Evolutionary conservation across 2,329 filamentous ascomycete genomes (phyloP), one percentile per base, ranked within the genome.

Genomic region (Magnaporthiopsis incrustans): DNA sequence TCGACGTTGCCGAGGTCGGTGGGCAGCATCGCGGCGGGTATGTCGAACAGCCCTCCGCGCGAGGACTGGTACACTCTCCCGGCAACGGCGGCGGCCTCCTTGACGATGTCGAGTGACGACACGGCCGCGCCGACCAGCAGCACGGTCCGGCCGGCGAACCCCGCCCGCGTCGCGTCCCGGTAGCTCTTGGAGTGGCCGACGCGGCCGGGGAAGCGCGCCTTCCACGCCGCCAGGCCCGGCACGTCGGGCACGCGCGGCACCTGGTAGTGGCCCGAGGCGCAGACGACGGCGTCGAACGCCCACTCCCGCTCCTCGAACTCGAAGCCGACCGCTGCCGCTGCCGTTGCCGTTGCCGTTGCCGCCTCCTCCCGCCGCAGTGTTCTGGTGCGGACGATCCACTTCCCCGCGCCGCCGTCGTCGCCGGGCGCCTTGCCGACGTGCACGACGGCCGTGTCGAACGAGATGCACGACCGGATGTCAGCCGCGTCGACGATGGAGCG

Each of bases 161-260:
- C 25, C 85, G 50, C 77, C 79, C 4, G 72, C 22, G 85, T 79
- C 0, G 90, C 84, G 0, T 76, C 81, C 11, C 90, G 83, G 69
- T 91, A 95, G 66, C 83, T 83, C 71, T 92, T 94, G 0, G 90
- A 91, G 70, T 91, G 89, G 4, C 79, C 80, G 26, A 91, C 80
- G 4, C 76, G 70, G 0, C 76, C 77, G 0, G 84, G 82, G 66
- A 83, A 85, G 4, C 70, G 68, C 14, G 73, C 63, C 69, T 88
- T 84, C 84, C 84, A 89, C 22, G 77, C 77, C 32, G 76, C 72
- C 4, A 90, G 76, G 0, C 89, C 89, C 0, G 78, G 73, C 3
- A 88, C 81, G 57, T 82, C 77, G 0, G 89, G 88, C 1, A 90
- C 75, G 64, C 81, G 82, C 0, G 86, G 85, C 1, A 87, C 78